These are phyloP conservation scores for Termitomyces bulborhizus DNA, from an alignment of 768 basidiomycete species.

Conservation along the genomic window DNA sequence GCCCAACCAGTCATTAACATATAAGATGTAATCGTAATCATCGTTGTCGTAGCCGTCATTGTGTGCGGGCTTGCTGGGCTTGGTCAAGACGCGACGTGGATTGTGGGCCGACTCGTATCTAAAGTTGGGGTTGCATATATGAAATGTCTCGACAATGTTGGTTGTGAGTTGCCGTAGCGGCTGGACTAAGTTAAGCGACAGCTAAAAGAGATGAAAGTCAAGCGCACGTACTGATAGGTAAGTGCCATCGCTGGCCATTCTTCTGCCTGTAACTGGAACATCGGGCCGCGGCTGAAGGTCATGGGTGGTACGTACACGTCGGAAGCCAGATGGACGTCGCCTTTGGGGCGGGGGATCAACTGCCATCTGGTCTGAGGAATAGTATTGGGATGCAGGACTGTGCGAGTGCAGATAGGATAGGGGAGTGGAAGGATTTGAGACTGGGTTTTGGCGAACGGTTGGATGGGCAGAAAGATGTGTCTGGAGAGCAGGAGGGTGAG, in stretches of 20 bases:
- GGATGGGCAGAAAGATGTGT: slow-evolving; percentile 45
- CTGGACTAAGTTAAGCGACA: slow-evolving; percentile 23
- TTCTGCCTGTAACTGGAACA: slow-evolving; percentile 52
- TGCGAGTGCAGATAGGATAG: slow-evolving; percentile 58
- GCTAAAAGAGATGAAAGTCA: not conserved
- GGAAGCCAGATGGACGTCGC: slow-evolving; percentile 70
- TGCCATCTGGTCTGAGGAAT: slow-evolving; percentile 65
- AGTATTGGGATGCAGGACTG: slow-evolving; percentile 47
- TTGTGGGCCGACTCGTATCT: slow-evolving; percentile 93
- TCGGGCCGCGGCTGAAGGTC: slow-evolving; percentile 78
- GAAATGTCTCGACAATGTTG: slow-evolving; percentile 84
- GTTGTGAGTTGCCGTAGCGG: slow-evolving; percentile 71
- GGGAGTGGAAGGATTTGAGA: slow-evolving; percentile 68
- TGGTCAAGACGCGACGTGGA: slow-evolving; percentile 93
- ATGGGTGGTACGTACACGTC: slow-evolving; percentile 66
- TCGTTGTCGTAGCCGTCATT: slow-evolving; percentile 99
- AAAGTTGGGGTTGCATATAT: slow-evolving; percentile 92
- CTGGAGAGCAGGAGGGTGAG: slow-evolving; percentile 47
- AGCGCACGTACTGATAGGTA: slow-evolving; percentile 69
- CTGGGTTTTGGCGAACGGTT: slow-evolving; percentile 46
- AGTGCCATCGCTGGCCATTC: slow-evolving; percentile 71
- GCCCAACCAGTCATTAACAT: slow-evolving; percentile 97
- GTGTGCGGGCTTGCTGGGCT: slow-evolving; percentile 91
- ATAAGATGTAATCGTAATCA: slow-evolving; percentile 98
- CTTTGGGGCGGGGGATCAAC: slow-evolving; percentile 60